These are phyloP conservation scores for Talaromyces sp. DNA, from an alignment of 2,329 filamentous ascomycete genomes.

Conservation along the genomic window DNA sequence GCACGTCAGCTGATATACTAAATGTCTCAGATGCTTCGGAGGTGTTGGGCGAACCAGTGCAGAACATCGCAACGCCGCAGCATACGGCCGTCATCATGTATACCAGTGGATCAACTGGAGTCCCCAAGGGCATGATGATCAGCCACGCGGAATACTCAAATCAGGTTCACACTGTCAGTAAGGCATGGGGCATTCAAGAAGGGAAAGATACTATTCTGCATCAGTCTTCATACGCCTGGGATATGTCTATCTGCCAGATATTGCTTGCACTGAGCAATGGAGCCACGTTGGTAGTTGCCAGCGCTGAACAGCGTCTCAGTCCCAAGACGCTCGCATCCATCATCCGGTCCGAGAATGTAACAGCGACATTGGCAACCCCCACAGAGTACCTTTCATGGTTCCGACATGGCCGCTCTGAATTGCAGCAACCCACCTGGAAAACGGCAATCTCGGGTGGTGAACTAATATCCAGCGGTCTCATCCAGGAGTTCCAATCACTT, in stretches of 20 bases:
- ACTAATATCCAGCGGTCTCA: slow-evolving; percentile 6
- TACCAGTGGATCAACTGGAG: slow-evolving; percentile 27
- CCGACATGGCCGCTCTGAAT: slow-evolving; percentile 8
- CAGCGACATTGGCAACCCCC: slow-evolving; percentile 21
- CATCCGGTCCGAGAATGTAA: slow-evolving; percentile 21
- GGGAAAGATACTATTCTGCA: slow-evolving; percentile 22
- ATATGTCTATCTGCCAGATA: slow-evolving; percentile 26
- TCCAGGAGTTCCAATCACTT: slow-evolving; percentile 17
- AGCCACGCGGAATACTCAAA: slow-evolving; percentile 17
- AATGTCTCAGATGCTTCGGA: slow-evolving; percentile 1
- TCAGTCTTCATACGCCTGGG: slow-evolving; percentile 28
- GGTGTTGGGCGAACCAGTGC: neutral
- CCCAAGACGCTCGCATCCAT: slow-evolving; percentile 20
- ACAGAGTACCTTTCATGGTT: slow-evolving; percentile 24
- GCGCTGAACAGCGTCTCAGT: slow-evolving; percentile 15
- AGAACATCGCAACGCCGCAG: slow-evolving; percentile 8
- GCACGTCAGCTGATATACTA: slow-evolving; percentile 2
- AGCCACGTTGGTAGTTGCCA: slow-evolving; percentile 20
- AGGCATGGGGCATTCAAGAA: slow-evolving; percentile 6
- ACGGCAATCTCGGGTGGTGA: slow-evolving; percentile 30
- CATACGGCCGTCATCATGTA: slow-evolving; percentile 19
- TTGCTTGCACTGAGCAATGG: slow-evolving; percentile 22
- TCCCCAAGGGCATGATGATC: slow-evolving; percentile 18
- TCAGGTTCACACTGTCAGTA: slow-evolving; percentile 15
- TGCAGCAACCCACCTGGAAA: slow-evolving; percentile 9